Evolutionary conservation across 2,329 filamentous ascomycete genomes (phyloP).

Genomic region (Pyrenophora teres): DNA sequence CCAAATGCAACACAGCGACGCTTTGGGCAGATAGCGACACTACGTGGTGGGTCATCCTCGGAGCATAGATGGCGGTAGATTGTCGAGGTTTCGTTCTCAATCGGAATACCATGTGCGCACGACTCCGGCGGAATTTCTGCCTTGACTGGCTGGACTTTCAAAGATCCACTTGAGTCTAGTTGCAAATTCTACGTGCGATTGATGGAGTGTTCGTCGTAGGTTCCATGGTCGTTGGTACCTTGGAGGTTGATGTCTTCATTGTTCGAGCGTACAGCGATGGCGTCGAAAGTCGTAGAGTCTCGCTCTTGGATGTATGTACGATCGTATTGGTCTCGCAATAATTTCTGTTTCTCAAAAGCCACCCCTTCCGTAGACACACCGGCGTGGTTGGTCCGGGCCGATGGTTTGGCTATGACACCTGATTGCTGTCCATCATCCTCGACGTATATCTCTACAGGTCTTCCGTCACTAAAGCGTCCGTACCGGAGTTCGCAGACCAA

Average conservation of each 20-base stretch:
- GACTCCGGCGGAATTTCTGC: not conserved
- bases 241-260: conserved; percentile 28
- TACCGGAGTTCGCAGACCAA: conserved; percentile 60
- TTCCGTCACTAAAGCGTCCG: conserved; percentile 4
- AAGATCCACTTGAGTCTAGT: conserved; percentile 23
- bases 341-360: too few species aligned
- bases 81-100: conserved; percentile 42
- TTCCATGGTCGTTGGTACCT: conserved; percentile 25
- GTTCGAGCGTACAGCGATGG: conserved; percentile 36
- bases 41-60: conserved; percentile 66
- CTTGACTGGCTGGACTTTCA: not conserved
- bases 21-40: conserved; percentile 68
- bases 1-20: conserved; percentile 69
- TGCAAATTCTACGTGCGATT: conserved; percentile 36
- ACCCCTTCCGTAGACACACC: not conserved
- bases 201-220: conserved; percentile 32
- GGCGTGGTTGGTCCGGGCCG: conserved; percentile 14
- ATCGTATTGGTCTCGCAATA: not conserved
- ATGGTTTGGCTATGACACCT: conserved; percentile 14
- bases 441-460: conserved; percentile 14
- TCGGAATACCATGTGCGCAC: conserved; percentile 24
- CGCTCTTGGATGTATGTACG: conserved; percentile 5
- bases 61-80: conserved; percentile 62
- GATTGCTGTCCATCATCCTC: conserved; percentile 14
- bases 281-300: conserved; percentile 21